Evolutionary conservation across 116 monocot species (phyloP), one percentile per base, ranked within the genome.

Genomic region (Papilionanthe hybrid): DNA sequence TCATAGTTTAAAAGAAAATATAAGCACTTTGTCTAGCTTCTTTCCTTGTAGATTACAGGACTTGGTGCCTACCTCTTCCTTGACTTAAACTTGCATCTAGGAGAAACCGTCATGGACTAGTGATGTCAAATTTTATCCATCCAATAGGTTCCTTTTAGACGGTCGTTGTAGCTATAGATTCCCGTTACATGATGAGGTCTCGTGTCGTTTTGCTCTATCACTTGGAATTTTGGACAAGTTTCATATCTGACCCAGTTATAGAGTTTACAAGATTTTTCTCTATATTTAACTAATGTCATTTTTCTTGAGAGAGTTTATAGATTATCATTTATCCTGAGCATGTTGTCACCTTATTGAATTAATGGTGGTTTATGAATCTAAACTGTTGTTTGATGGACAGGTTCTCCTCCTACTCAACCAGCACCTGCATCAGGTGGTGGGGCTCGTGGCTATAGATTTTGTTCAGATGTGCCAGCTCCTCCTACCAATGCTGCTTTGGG

Each of bases 381-480:
- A 72, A 47, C 45, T 43, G 41, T 20, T 75, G 18, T 25, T 49
- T 48, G 12, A 19, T 82, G 79, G 75, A 47, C 37, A 85, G 86
- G 79, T 79, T 84, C 72, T 7, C 78, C 50, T 29, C 23, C 86
- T 9, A 84, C 87, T 18, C 82, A 84, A 58, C 75, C 78, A 29
- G 20, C 69, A 73, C 72, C 90, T 53, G n/a, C 82, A 75, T 73
- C 89, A 63, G 75, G 81, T 78, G 55, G 57, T 9, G 77, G 47
- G 7, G 23, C 68, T 57, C 80, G 77, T 25, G 84, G 79, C 80
- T 84, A 88, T 71, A 75, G 83, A 77, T 90, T 86, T 81, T 85
- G 47, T 27, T 94, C 92, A 27, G 90, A 90, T 69, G 94, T 92
- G 77, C 92, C 94, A 69, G 82, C 90, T 42, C 82, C 92, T 37